These are phyloP conservation scores for Colletotrichum simmondsii DNA, from an alignment of 2,329 filamentous ascomycete species.

Conservation along the genomic window DNA sequence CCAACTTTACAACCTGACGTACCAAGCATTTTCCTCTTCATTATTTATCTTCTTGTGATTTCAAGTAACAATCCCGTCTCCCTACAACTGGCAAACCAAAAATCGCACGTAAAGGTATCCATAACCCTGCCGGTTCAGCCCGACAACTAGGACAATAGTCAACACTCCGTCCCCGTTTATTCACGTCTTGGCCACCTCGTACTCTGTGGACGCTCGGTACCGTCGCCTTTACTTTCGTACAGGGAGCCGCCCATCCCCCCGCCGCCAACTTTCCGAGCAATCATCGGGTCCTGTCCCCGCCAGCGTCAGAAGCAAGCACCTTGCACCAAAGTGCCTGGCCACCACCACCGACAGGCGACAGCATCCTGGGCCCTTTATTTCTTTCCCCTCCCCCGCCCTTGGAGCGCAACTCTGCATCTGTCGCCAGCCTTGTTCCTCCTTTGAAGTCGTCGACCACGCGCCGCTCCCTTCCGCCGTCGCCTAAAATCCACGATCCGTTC, in stretches of 20 bases:
- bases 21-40: neutral
- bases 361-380: slow-evolving; percentile 26
- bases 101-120: neutral
- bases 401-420: neutral
- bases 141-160: neutral
- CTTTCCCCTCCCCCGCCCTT: slow-evolving; percentile 29
- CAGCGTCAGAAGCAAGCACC: neutral
- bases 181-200: neutral
- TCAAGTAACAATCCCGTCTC: too few relatives aligned
- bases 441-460: neutral
- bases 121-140: neutral
- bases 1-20: neutral
- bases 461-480: neutral
- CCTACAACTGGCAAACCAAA: neutral
- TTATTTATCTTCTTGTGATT: neutral
- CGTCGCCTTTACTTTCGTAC: neutral
- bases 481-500: neutral
- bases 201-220: neutral
- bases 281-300: neutral
- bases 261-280: neutral
- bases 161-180: neutral
- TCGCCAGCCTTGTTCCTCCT: slow-evolving; percentile 18
- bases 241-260: neutral
- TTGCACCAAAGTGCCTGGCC: neutral
- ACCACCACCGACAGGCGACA: neutral